These are phyloP conservation scores for Corylus americana DNA, from an alignment of 306 rosid species.

Conservation along the genomic window DNA sequence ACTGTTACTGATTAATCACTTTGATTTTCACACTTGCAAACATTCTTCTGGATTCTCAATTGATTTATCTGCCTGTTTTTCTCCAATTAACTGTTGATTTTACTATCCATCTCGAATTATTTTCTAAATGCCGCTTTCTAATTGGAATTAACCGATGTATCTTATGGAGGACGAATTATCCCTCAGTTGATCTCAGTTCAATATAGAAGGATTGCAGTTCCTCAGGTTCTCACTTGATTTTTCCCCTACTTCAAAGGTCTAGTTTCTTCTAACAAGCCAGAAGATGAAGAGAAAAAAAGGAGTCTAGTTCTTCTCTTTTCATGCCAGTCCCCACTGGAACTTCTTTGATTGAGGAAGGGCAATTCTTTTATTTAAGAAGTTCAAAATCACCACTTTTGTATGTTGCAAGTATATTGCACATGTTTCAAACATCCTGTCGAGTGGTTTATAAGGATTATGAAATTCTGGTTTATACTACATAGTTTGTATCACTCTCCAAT, in stretches of 20 bases:
- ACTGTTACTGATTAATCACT: not conserved
- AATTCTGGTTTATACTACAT: not conserved
- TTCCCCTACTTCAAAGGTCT: not conserved
- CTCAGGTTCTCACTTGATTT: not conserved
- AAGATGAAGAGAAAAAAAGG: not conserved
- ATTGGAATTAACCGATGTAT: not conserved
- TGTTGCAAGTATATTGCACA: not conserved
- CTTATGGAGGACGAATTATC: not conserved
- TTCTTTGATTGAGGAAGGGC: not conserved
- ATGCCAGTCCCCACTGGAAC: not conserved
- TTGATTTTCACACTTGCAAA: constrained; percentile 15
- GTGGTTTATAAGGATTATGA: not conserved
- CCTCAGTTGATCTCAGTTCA: not conserved
- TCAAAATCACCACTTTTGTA: not conserved
- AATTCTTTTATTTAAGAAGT: not conserved
- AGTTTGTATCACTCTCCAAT: too few species aligned
- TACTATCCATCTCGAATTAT: not conserved
- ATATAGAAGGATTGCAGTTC: not conserved
- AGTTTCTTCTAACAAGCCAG: not conserved
- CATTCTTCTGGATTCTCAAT: constrained; percentile 16
- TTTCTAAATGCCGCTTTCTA: not conserved
- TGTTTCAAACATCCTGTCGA: not conserved
- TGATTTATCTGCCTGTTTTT: constrained; percentile 1
- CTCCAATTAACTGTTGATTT: not conserved
- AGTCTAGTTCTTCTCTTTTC: not conserved